Evolutionary conservation across 2,329 filamentous ascomycete species (phyloP), one percentile per base, ranked within the genome.

Genomic region (Emergomyces africanus): DNA sequence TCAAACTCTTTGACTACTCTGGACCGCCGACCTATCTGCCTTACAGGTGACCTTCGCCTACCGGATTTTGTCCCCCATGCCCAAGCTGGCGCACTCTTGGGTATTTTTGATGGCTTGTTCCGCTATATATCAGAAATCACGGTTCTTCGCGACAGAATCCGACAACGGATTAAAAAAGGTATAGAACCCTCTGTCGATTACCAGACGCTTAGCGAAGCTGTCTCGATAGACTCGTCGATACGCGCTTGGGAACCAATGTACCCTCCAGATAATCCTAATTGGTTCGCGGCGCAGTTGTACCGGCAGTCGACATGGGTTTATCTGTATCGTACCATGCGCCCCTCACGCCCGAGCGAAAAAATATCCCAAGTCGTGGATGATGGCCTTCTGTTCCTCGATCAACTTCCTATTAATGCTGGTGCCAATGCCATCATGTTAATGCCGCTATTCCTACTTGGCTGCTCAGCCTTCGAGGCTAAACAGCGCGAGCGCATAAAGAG

Each of bases 81-180:
- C 1, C 77, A 81, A 63, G 80, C 79, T 2, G 81, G 79, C 9
- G 78, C 76, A n/a, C 78, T 95, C 4, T 78, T 95, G 5, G 90
- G 90, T 25, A 86, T 95, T 30, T 84, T 87, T 46, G 90, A 96
- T 66, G 89, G 89, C 0, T 77, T 96, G 1, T 90, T 95, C 68
- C 80, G 82, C 39, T 85, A 88, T 68, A 84, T 96, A 35, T 86
- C 86, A 8, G 83, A 88, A 66, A 92, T 95, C 61, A 90, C 88
- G 1, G 81, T 82, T 14, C 81, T 96, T 42, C 82, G 90, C 48
- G 87, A 91, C 70, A 79, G 79, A 2, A 87, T 95, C 62, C 83
- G 90, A 5, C 76, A 78, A 37, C 84, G 89, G 57, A 85, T 90
- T 65, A 74, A 78, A 58, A 69, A 80, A 58, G 75, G 82, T 3